Conservation (phyloP, 2,329 filamentous ascomycete genomes). For the Diplodia intermedia region DNA sequence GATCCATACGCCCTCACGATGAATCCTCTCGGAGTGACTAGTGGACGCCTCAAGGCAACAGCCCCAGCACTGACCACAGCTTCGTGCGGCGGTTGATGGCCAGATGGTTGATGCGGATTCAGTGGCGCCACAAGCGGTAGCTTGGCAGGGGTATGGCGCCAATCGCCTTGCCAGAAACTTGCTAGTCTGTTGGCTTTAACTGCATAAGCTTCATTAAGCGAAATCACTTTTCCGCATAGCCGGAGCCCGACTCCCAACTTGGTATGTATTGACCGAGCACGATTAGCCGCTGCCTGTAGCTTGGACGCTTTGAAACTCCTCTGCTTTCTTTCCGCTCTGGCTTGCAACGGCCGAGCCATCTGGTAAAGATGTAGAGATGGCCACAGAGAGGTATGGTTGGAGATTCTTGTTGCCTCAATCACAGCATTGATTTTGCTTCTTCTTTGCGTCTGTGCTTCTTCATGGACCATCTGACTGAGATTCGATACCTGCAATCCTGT, state of each 20-base stretch:
- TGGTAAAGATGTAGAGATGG: neutral
- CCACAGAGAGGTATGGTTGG: neutral
- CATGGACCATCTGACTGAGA: too few relatives aligned
- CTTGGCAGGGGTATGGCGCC: slow-evolving; percentile 2
- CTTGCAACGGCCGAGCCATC: neutral
- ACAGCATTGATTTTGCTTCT: too few relatives aligned
- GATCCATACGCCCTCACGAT: neutral
- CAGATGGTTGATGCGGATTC: slow-evolving; percentile 4
- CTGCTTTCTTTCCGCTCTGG: neutral
- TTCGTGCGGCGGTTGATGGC: slow-evolving; percentile 14
- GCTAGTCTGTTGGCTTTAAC: slow-evolving; percentile 1
- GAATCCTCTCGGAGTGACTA: slow-evolving; percentile 7
- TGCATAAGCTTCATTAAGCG: slow-evolving; percentile 12
- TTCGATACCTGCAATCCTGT: too few relatives aligned
- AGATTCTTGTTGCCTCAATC: neutral
- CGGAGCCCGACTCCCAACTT: neutral
- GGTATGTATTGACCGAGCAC: neutral
- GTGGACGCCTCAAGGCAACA: slow-evolving; percentile 18
- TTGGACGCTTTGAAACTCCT: too few relatives aligned
- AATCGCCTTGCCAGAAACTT: slow-evolving; percentile 1
- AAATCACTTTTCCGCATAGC: neutral
- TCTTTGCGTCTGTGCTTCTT: too few relatives aligned
- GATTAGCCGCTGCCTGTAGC: neutral
- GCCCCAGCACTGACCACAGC: slow-evolving; percentile 6
- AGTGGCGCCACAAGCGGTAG: slow-evolving; percentile 7